Percentiles rank a stretch among this genome's conserved stretches.
Conservation (phyloP, 352 stramenopile species). For the Globisporangium parvum region DNA sequence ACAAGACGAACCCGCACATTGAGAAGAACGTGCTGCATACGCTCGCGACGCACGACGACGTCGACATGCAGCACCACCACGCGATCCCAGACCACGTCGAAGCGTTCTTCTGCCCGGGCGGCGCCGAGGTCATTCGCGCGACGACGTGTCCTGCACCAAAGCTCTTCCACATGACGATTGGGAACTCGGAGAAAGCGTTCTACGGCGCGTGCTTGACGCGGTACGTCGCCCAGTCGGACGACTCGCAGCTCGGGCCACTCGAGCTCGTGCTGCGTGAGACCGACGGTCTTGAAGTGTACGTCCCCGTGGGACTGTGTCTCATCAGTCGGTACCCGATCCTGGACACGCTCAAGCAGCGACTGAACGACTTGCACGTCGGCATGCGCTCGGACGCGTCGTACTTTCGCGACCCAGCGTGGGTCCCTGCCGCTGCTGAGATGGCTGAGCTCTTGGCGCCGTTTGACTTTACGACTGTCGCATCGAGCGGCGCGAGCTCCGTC, state of each 20-base stretch:
- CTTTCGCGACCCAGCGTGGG: constrained; percentile 47
- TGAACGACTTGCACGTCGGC: constrained; percentile 53
- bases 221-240: constrained; percentile 66
- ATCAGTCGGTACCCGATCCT: constrained; percentile 80
- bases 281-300: constrained; percentile 76
- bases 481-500: constrained; percentile 14
- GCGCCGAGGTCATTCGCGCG: constrained; percentile 50
- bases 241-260: constrained; percentile 59
- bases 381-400: constrained; percentile 56
- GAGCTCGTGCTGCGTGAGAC: constrained; percentile 76
- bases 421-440: constrained; percentile 51
- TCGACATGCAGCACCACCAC: constrained; percentile 66
- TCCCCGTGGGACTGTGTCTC: constrained; percentile 70
- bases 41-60: constrained; percentile 52
- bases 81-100: constrained; percentile 80
- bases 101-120: constrained; percentile 68
- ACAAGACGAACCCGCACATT: constrained; percentile 48
- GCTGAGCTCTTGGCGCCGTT: constrained; percentile 55
- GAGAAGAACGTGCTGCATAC: constrained; percentile 69
- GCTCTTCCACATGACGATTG: constrained; percentile 83
- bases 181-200: constrained; percentile 75
- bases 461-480: constrained; percentile 35
- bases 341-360: constrained; percentile 66
- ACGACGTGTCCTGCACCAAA: constrained; percentile 51
- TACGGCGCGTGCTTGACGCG: constrained; percentile 76